Conservation (phyloP, 83 land plant species). For the Picea engelmannii region DNA sequence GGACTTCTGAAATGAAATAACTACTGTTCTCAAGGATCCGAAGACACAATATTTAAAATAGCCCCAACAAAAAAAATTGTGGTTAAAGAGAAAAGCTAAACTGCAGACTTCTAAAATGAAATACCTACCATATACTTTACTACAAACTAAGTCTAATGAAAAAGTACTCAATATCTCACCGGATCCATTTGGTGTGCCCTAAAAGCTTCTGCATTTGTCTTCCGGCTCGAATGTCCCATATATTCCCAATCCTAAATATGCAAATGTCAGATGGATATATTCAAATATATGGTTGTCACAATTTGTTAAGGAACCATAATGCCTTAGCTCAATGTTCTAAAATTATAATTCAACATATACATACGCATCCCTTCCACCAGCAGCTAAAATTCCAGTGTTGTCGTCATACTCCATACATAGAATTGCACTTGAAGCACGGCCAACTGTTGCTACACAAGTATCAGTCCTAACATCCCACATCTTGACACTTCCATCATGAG, state of each 20-base stretch:
- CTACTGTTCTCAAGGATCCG: constrained; percentile 75
- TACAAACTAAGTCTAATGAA: background rate
- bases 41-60: background rate
- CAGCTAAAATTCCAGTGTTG: constrained; percentile 83
- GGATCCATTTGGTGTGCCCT: constrained; percentile 97
- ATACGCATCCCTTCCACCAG: constrained; percentile 96
- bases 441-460: constrained; percentile 97
- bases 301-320: background rate
- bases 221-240: constrained; percentile 97
- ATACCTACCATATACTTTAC: no score
- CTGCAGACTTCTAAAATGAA: no score
- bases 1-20: no score
- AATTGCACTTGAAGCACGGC: constrained; percentile 81
- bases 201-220: constrained; percentile 84
- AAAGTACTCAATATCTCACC: constrained; percentile 39
- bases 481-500: constrained; percentile 96
- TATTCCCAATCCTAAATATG: constrained; percentile 62
- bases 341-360: constrained; percentile 21
- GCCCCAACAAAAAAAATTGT: no score
- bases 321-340: background rate
- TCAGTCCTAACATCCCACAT: constrained; percentile 99
- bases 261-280: background rate
- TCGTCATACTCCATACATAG: constrained; percentile 98
- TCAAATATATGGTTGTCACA: background rate
- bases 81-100: background rate